Conservation (phyloP, 2,329 filamentous ascomycete species). For the Domatiomyces catenatus region DNA sequence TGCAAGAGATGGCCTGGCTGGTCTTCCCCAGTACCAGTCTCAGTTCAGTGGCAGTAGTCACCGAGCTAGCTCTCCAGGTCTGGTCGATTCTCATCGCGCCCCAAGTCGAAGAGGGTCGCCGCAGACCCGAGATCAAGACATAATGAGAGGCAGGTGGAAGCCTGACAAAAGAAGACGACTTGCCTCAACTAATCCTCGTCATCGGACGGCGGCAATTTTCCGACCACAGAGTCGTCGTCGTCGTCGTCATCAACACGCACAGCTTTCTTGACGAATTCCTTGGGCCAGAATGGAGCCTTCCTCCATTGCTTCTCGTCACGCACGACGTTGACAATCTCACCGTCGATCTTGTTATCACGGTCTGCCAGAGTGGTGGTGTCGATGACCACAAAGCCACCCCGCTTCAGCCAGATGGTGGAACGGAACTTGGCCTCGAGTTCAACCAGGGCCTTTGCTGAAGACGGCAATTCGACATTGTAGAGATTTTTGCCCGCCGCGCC, state of each 20-base stretch:
- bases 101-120: constrained; percentile 11
- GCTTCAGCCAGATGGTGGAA: constrained; percentile 84
- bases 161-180: no score
- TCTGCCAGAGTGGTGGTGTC: constrained; percentile 50
- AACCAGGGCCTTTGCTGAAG: constrained; percentile 50
- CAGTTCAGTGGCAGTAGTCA: constrained; percentile 55
- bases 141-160: no score
- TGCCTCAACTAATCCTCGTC: constrained; percentile 44
- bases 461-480: constrained; percentile 62
- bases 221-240: constrained; percentile 63
- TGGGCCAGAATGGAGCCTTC: constrained; percentile 78
- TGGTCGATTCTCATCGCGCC: constrained; percentile 10
- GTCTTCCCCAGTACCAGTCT: constrained; percentile 64
- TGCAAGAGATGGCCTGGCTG: constrained; percentile 90
- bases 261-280: constrained; percentile 55
- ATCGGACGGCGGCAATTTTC: constrained; percentile 71
- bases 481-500: constrained; percentile 80
- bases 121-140: constrained; percentile 1
- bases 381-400: constrained; percentile 72
- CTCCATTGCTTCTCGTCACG: constrained; percentile 84
- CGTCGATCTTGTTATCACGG: constrained; percentile 60
- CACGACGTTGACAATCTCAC: constrained; percentile 86
- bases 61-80: constrained; percentile 52
- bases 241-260: constrained; percentile 51
- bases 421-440: constrained; percentile 77